Evolutionary conservation across 2,329 filamentous ascomycete species (phyloP).

Genomic region (Apiospora saccharicola): DNA sequence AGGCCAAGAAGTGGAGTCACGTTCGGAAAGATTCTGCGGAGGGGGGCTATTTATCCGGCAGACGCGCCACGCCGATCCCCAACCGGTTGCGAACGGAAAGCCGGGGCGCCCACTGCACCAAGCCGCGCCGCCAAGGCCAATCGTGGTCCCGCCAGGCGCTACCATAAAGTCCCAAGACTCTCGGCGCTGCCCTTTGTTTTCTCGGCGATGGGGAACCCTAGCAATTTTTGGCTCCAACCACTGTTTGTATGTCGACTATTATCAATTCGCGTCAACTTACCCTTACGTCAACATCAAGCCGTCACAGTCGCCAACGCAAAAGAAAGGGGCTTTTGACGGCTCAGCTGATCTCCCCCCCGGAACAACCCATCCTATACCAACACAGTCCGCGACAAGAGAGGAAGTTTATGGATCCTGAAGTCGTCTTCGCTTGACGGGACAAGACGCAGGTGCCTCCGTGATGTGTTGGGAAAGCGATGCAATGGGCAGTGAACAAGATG

Average conservation of each 20-base stretch:
- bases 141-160: conserved; percentile 12
- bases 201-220: neutral
- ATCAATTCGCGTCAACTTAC: neutral
- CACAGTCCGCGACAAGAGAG: conserved; percentile 9
- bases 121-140: neutral
- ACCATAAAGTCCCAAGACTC: conserved; percentile 23
- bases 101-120: neutral
- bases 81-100: neutral
- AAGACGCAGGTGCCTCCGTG: neutral
- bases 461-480: neutral
- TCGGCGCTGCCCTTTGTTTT: neutral
- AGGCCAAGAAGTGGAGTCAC: neutral
- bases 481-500: neutral
- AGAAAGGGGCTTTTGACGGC: neutral
- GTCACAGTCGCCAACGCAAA: neutral
- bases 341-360: neutral
- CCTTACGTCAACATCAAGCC: neutral
- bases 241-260: neutral
- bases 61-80: conserved; percentile 9
- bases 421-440: neutral
- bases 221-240: neutral
- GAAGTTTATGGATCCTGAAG: conserved; percentile 1
- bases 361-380: neutral
- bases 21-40: too few species aligned
- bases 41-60: neutral